phyloP scores from a whole-genome alignment of 2,329 filamentous ascomycete species.

The Diplocarpon mali region DNA sequence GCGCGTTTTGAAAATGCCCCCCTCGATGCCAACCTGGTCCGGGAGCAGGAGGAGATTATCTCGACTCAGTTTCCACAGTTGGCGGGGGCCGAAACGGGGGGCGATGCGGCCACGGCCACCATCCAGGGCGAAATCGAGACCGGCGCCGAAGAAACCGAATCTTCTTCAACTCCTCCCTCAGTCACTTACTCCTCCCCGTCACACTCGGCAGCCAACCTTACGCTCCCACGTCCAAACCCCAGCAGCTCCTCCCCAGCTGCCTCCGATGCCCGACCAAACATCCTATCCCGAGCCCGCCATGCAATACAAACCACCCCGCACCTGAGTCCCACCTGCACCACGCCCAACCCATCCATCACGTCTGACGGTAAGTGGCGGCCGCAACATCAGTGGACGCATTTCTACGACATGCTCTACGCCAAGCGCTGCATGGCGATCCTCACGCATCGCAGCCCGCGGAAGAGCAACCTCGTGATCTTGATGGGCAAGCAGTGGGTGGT shows the following conservation, averaged over 20 bases:
- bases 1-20: constrained; percentile 8
- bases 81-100: constrained; percentile 2
- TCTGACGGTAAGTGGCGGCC: constrained; percentile 43
- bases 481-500: constrained; percentile 48
- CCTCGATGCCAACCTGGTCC: constrained; percentile 10
- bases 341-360: constrained; percentile 19
- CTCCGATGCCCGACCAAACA: constrained; percentile 1
- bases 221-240: not conserved
- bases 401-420: constrained; percentile 48
- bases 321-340: constrained; percentile 1
- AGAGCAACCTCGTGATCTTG: constrained; percentile 45
- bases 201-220: not conserved
- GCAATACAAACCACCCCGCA: constrained; percentile 3
- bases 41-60: constrained; percentile 20
- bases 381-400: constrained; percentile 41
- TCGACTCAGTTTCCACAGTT: constrained; percentile 16
- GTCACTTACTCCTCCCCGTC: not conserved
- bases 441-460: constrained; percentile 44
- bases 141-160: constrained; percentile 6
- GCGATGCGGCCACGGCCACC: not conserved
- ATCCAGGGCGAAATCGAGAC: not conserved
- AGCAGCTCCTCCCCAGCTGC: not conserved
- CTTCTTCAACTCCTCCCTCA: constrained; percentile 1
- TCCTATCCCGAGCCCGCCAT: constrained; percentile 6
- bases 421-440: constrained; percentile 50